Conservation (phyloP, 1,284 basidiomycete species). For the Ustilago shanxiensis region DNA sequence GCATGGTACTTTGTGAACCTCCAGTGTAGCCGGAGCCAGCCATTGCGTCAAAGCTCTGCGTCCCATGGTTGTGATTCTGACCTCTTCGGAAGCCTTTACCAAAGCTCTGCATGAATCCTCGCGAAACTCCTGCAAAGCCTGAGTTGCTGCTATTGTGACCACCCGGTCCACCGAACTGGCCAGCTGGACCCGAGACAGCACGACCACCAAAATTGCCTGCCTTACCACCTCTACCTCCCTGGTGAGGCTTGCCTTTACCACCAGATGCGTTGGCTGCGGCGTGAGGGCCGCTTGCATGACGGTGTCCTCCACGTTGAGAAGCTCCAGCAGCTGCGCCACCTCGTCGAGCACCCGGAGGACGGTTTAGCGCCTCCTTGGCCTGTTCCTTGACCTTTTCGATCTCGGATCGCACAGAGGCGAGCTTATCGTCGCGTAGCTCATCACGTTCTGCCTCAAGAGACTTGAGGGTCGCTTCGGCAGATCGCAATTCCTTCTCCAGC, state of each 20-base stretch:
- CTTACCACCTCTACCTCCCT: slow-evolving; percentile 37
- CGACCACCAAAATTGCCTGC: slow-evolving; percentile 34
- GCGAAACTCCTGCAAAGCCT: slow-evolving; percentile 35
- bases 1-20: slow-evolving; percentile 27
- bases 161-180: slow-evolving; percentile 27
- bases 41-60: slow-evolving; percentile 35
- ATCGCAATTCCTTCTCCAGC: slow-evolving; percentile 49
- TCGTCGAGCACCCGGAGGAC: slow-evolving; percentile 28
- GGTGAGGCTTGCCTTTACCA: slow-evolving; percentile 38
- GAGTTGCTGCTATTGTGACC: slow-evolving; percentile 10
- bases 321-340: slow-evolving; percentile 30
- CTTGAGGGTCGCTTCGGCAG: slow-evolving; percentile 30
- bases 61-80: slow-evolving; percentile 25
- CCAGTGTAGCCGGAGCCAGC: slow-evolving; percentile 18
- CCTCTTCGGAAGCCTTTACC: slow-evolving; percentile 43
- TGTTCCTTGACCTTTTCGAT: slow-evolving; percentile 47
- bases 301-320: slow-evolving; percentile 38
- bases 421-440: slow-evolving; percentile 46
- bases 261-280: slow-evolving; percentile 10
- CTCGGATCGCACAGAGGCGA: slow-evolving; percentile 32
- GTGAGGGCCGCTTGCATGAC: slow-evolving; percentile 46
- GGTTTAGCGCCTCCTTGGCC: slow-evolving; percentile 29
- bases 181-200: slow-evolving; percentile 42
- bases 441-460: slow-evolving; percentile 39
- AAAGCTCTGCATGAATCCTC: slow-evolving; percentile 51